Percentiles rank a stretch among this genome's conserved stretches.
These are phyloP conservation scores for Henningerozyma blattae DNA, from an alignment of 805 yeast genomes.

Conservation along the genomic window DNA sequence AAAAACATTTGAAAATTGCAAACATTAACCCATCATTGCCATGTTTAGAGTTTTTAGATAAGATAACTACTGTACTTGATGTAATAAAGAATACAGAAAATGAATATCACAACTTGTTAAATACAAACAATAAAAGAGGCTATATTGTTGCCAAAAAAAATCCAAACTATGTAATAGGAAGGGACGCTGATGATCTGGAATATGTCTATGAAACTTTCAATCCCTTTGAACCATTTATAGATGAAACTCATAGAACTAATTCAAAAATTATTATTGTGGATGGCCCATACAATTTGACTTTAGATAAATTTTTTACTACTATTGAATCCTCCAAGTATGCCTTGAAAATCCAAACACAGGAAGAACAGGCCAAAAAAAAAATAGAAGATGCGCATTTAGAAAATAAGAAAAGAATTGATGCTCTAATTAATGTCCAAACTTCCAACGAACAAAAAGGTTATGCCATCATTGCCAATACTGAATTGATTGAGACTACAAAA, in stretches of 20 bases:
- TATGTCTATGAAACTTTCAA: conserved; percentile 54
- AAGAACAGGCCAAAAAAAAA: conserved; percentile 61
- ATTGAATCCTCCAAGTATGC: conserved; percentile 74
- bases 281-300: conserved; percentile 63
- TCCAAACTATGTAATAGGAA: conserved; percentile 32
- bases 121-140: conserved; percentile 35
- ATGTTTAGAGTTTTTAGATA: conserved; percentile 20
- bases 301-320: conserved; percentile 77
- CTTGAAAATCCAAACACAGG: conserved; percentile 61
- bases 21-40: conserved; percentile 37
- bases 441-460: conserved; percentile 59
- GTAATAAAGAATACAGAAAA: conserved; percentile 38
- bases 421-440: conserved; percentile 50
- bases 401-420: conserved; percentile 55
- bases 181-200: conserved; percentile 32
- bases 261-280: conserved; percentile 32
- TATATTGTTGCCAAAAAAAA: conserved; percentile 54
- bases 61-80: conserved; percentile 23
- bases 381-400: conserved; percentile 66
- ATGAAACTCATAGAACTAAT: conserved; percentile 19
- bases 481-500: conserved; percentile 60
- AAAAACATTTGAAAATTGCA: conserved; percentile 36
- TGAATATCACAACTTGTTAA: conserved; percentile 29
- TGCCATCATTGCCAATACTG: conserved; percentile 56
- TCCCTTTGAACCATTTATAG: conserved; percentile 47